Evolutionary conservation across 306 rosid species (phyloP), one percentile per base, ranked within the genome.

Genomic region (Nissolia schottii): DNA sequence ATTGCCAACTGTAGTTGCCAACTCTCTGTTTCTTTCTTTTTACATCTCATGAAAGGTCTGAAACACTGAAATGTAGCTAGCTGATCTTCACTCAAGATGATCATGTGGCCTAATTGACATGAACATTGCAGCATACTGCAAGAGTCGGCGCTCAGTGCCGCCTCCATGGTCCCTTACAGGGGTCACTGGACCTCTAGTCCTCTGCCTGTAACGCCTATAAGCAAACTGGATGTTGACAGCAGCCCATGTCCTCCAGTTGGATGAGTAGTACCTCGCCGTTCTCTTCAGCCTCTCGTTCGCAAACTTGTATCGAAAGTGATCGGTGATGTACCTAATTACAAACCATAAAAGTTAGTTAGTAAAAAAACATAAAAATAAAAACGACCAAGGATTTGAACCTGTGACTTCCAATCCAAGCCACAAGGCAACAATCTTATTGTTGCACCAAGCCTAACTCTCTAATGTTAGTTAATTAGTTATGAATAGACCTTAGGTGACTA

Each of bases 231-330:
- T 78, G 41, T 86, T 94, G n/a, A 95, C 97, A 8, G 99, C 88
- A 8, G 96, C 99, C 99, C 99, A 95, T 2, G 99, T 95, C 64
- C 99, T 71, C 99, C 99, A 95, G 80, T 95, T 95, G 1, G 99
- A 95, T 1, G 99, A 95, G 86, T 95, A 95, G 59, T 91, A 95
- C 69, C 99, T 89, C 0, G 99, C 96, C 0, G 99, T 91, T 76
- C 96, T 73, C 80, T 95, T 95, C 0, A 91, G 91, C 64, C 97
- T 85, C 73, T 95, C 97, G 9, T 95, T 95, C 2, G 93, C 91
- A 14, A 95, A 95, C 64, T 91, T 91, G 88, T 95, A 95, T 2
- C 99, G 81, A 74, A 95, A 95, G 58, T 95, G 97, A 48, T 95
- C 99, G 0, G 99, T 91, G 61, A 95, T 87, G 87, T 89, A 95